Base-by-base conservation (phyloP, 2,329 filamentous ascomycete species). In the Colletotrichum zoysiae region DNA sequence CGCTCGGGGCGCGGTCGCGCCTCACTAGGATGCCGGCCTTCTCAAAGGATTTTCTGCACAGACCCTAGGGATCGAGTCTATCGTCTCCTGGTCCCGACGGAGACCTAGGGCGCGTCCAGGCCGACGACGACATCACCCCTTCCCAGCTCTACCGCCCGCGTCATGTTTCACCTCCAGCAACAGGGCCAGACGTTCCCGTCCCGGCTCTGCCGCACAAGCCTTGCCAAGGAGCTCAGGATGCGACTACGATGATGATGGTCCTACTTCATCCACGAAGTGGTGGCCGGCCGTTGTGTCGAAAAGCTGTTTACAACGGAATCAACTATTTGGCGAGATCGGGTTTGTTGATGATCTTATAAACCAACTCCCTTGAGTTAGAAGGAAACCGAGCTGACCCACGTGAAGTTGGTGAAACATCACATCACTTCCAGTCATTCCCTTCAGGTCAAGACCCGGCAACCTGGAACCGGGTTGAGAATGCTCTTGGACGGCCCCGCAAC, bases 1-100 rank as follows among this genome's bases (percentile, higher is more conserved):
- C 46, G n/a, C 75, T 16, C n/a, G 71, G 40, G 69, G 75, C 44
- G n/a, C 75, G 33, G 57, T 70, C 66, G 38, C 74, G 38, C 16
- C 73, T 77, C 8, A 53, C 75, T 26, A 70, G 74, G 7, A 73
- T 75, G 26, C 75, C 75, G 61, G 75, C 73, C 26, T 73, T 72
- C 23, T 74, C 48, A 2, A 57, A 75, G 20, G 71, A 73, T 3
- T 56, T 65, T 2, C 65, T 75, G 75, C 11, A 76, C 76, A 1
- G 69, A 74, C 9, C 72, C 73, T 2, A 69, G 74, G 23, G 77
- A 78, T 42, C 74, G 76, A 35, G 71, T 78, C 0, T 78, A 78
- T 35, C 74, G 74, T 3, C 67, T 78, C 16, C 65, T 78, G 0
- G 76, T 76, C 8, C 70, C 78, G 5, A 67, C 55, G 2, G 62